Conservation (phyloP, 2,329 filamentous ascomycete genomes). For the Cucurbitaria berberidis region DNA sequence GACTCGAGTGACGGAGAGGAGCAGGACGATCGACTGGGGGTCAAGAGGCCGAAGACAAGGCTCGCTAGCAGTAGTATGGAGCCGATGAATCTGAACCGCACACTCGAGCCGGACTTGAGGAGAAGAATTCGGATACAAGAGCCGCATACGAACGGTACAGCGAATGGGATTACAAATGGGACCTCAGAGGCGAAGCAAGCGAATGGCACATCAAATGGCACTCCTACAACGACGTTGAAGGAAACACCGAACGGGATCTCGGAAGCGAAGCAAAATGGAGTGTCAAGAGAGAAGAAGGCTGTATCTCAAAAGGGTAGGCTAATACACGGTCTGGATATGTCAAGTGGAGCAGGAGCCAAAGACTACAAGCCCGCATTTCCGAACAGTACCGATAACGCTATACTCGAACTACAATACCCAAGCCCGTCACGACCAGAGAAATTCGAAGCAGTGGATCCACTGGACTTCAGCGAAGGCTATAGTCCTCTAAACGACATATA, state of each 20-base stretch:
- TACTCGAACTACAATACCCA: conserved; percentile 82
- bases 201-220: conserved; percentile 15
- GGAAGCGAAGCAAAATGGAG: conserved; percentile 10
- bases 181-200: conserved; percentile 8
- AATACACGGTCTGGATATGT: conserved; percentile 52
- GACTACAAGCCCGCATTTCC: conserved; percentile 62
- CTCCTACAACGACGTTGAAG: neutral
- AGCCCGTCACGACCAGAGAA: conserved; percentile 72
- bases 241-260: conserved; percentile 6
- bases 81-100: conserved; percentile 44
- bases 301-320: conserved; percentile 27
- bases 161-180: conserved; percentile 4
- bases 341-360: conserved; percentile 46
- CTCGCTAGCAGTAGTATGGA: conserved; percentile 47
- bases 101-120: conserved; percentile 45
- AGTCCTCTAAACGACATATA: conserved; percentile 75
- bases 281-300: conserved; percentile 16
- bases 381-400: conserved; percentile 50
- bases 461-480: conserved; percentile 36
- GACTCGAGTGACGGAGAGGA: conserved; percentile 38
- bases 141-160: conserved; percentile 4
- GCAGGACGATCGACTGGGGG: conserved; percentile 33
- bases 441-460: conserved; percentile 39
- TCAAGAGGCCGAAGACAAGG: conserved; percentile 38
- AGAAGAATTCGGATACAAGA: conserved; percentile 41